A percentile compares a stretch with the other conserved stretches of the same genome.
These are phyloP conservation scores for Metschnikowia gelsemii DNA, from an alignment of 805 yeast genomes.

Conservation along the genomic window DNA sequence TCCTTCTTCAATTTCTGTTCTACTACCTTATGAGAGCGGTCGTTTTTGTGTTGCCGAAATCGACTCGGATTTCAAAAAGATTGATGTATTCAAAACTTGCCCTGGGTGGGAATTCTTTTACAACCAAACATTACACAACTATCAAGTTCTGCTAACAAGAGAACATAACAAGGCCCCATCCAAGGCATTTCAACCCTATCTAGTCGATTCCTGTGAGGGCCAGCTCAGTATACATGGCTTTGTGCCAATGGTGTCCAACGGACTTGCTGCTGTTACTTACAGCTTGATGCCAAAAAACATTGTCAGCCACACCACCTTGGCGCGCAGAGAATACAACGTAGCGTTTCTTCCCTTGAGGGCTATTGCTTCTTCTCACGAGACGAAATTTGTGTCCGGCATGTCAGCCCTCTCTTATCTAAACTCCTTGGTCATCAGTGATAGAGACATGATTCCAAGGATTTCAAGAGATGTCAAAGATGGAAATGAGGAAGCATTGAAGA, in stretches of 20 bases:
- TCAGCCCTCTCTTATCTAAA: conserved; percentile 10
- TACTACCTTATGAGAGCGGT: conserved; percentile 16
- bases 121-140: conserved; percentile 21
- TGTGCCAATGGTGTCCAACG: conserved; percentile 7
- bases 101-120: conserved; percentile 20
- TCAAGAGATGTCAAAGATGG: conserved; percentile 5
- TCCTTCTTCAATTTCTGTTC: not conserved
- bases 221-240: conserved; percentile 19
- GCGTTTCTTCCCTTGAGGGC: conserved; percentile 8
- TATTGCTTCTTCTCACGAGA: not conserved
- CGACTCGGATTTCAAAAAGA: not conserved
- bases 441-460: conserved; percentile 4
- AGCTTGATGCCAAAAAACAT: conserved; percentile 13
- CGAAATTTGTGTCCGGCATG: not conserved
- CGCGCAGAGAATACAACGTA: conserved; percentile 14
- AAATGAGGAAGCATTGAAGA: conserved; percentile 2
- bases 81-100: conserved; percentile 1
- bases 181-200: conserved; percentile 18
- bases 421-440: conserved; percentile 5
- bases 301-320: conserved; percentile 26
- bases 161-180: conserved; percentile 19
- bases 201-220: conserved; percentile 28
- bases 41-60: conserved; percentile 9
- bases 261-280: conserved; percentile 13
- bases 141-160: conserved; percentile 11